These are phyloP conservation scores for Lactarius pseudohatsudake DNA, from an alignment of 768 basidiomycete species.

Conservation along the genomic window DNA sequence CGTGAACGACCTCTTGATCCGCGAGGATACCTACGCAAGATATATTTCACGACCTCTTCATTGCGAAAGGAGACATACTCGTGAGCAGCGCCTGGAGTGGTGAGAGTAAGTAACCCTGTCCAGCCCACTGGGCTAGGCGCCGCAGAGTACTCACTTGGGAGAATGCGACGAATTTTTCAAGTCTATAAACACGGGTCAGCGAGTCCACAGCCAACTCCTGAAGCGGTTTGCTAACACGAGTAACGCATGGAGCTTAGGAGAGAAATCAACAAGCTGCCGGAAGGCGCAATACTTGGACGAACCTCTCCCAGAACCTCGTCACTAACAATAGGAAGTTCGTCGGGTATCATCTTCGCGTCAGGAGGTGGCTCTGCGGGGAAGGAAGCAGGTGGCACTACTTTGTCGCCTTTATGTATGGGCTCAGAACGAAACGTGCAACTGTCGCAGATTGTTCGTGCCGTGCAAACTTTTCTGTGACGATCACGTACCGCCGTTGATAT, in stretches of 20 bases:
- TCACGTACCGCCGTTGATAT: conserved; percentile 50
- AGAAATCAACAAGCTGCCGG: not conserved
- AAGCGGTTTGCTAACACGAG: conserved; percentile 45
- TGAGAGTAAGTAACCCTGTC: not conserved
- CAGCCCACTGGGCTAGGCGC: not conserved
- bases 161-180: conserved; percentile 34
- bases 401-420: conserved; percentile 38
- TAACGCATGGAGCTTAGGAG: conserved; percentile 52
- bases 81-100: conserved; percentile 21
- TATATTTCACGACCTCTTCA: not conserved
- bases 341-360: conserved; percentile 19
- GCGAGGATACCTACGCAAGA: conserved; percentile 22
- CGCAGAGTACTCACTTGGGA: conserved; percentile 31
- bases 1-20: conserved; percentile 25
- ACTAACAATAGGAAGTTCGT: conserved; percentile 38
- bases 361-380: conserved; percentile 45
- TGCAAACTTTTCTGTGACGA: not conserved
- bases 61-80: conserved; percentile 1
- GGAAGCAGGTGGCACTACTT: conserved; percentile 50
- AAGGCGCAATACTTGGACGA: not conserved
- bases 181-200: conserved; percentile 23
- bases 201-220: not conserved
- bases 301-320: conserved; percentile 52
- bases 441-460: not conserved
- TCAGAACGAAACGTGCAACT: conserved; percentile 49